Percentiles rank a stretch among this genome's conserved stretches.
Evolutionary conservation across 441 rosid genomes (phyloP).

Genomic region (Euphorbia schlechtendalii): DNA sequence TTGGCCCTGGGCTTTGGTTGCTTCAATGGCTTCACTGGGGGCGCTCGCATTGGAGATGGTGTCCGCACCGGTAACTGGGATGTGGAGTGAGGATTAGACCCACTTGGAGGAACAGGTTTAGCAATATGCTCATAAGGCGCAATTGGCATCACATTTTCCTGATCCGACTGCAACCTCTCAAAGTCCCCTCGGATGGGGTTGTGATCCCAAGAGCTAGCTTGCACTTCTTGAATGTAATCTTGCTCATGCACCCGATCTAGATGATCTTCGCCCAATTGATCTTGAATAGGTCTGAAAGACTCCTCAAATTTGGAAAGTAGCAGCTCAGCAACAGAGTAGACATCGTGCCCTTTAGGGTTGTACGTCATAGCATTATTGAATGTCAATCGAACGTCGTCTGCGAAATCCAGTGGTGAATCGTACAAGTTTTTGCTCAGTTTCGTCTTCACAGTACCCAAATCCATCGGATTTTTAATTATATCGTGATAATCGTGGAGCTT

Average conservation of each 20-base stretch:
- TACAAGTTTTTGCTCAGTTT: constrained; percentile 48
- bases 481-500: constrained; percentile 65
- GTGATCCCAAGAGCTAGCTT: constrained; percentile 51
- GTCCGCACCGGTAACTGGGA: constrained; percentile 39
- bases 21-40: constrained; percentile 48
- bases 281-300: constrained; percentile 39
- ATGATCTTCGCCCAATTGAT: constrained; percentile 30
- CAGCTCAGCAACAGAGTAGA: constrained; percentile 50
- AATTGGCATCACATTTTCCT: constrained; percentile 19
- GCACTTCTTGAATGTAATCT: constrained; percentile 28
- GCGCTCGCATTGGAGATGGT: constrained; percentile 37
- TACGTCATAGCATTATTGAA: constrained; percentile 78
- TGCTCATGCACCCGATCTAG: constrained; percentile 21
- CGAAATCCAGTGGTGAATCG: constrained; percentile 58
- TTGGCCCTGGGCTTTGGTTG: constrained; percentile 90
- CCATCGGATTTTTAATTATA: constrained; percentile 75
- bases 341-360: constrained; percentile 75
- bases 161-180: constrained; percentile 27
- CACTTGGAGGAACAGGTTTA: constrained; percentile 6
- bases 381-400: constrained; percentile 70
- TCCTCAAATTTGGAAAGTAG: constrained; percentile 46
- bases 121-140: constrained; percentile 27
- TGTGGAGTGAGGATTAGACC: constrained; percentile 18
- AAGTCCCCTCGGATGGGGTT: not conserved
- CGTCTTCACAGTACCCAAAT: constrained; percentile 74